Base-by-base conservation (phyloP, 2,329 filamentous ascomycete species). In the Fusarium solani-melongenae region DNA sequence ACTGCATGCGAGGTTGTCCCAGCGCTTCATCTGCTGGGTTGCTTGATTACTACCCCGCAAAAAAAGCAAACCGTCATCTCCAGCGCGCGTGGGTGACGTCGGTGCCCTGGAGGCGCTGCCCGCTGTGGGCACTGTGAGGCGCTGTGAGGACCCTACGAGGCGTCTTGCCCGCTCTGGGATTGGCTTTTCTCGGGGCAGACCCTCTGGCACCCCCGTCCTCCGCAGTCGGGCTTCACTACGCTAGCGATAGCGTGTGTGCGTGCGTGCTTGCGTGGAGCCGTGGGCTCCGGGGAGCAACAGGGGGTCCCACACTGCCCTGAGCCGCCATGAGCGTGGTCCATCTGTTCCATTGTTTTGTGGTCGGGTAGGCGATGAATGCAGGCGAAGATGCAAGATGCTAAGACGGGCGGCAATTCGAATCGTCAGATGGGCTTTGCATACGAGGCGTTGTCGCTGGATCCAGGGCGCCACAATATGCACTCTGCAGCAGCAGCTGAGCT, bases 21-120 rank as follows among this genome's bases (percentile, higher is more conserved):
- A 41, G 60, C 44, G 49, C 55, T 67, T 67, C 46, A 41, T 38
- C 61, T 39, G 15, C 20, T 59, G 36, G n/a, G 14, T 60, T 39
- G n/a, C 20, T 60, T 60, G 10, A 46, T 39, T 10, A 34, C 46
- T 74, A 76, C 74, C 74, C 74, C 74, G 72, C 74, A 76, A 74
- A 76, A 71, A 65, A 63, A 36, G 64, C 46, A 64, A 66, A 58
- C 53, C 62, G 58, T 62, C 67, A 70, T 60, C 46, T 57, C 34
- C 22, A 53, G 31, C 62, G 33, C 44, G 36, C 53, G 49, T 46
- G 62, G 64, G 76, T 78, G 76, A 78, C 74, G 76, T 78, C 66
- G 72, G 59, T 67, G 64, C 62, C 56, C 58, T 71, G 31, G 56
- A 62, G 55, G 59, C 61, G 58, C 53, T 71, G 34, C 46, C 34